phyloP scores from a whole-genome alignment of 495 filamentous ascomycete genomes.

The Niebla homalea region DNA sequence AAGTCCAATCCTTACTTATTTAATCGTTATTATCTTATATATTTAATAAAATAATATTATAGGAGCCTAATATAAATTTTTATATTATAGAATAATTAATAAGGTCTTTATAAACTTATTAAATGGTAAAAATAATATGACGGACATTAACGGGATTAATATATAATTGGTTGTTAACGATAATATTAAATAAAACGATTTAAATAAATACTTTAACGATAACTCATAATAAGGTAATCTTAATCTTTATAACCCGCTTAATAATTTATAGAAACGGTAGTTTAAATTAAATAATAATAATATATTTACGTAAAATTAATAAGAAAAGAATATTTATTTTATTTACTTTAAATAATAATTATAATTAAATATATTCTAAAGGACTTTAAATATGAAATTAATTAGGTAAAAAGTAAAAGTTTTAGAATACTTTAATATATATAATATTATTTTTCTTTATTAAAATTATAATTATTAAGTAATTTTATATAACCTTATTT shows the following conservation, averaged over 20 bases:
- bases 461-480: slow-evolving; percentile 1
- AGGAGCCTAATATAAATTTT: not conserved
- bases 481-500: not conserved
- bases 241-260: not conserved
- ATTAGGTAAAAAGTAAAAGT: not conserved
- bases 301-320: slow-evolving; percentile 1
- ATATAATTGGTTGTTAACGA: slow-evolving; percentile 7
- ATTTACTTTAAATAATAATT: not conserved
- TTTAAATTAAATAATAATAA: slow-evolving; percentile 1
- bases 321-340: not conserved
- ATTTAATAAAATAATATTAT: too few relatives aligned
- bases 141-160: not conserved
- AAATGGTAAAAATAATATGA: not conserved
- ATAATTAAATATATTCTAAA: slow-evolving; percentile 4
- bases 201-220: not conserved
- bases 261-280: not conserved
- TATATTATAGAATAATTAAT: not conserved
- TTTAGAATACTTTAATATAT: slow-evolving; percentile 7
- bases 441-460: not conserved
- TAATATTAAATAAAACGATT: slow-evolving; percentile 8
- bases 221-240: not conserved
- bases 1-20: too few relatives aligned
- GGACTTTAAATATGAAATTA: not conserved
- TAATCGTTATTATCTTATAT: too few relatives aligned
- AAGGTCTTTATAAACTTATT: not conserved